These are phyloP conservation scores for Pseudocercospora macadamiae DNA, from an alignment of 2,329 filamentous ascomycete species.

Conservation along the genomic window DNA sequence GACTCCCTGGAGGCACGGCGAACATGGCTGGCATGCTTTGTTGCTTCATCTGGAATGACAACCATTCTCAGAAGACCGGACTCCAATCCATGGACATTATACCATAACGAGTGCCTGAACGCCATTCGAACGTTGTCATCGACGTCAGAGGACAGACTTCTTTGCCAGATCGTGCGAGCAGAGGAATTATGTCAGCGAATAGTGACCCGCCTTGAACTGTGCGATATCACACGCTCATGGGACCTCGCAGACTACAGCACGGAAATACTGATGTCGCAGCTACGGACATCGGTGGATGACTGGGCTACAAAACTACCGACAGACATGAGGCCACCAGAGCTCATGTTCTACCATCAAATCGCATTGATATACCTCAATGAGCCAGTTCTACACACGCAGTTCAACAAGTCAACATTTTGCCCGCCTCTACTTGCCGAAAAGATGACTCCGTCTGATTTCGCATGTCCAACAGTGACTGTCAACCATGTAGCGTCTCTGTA, in stretches of 20 bases:
- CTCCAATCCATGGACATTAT: conserved; percentile 22
- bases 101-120: conserved; percentile 24
- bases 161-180: conserved; percentile 22
- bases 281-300: conserved; percentile 17
- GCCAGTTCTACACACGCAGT: conserved; percentile 26
- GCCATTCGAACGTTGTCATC: conserved; percentile 8
- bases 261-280: conserved; percentile 8
- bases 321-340: conserved; percentile 11
- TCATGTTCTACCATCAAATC: conserved; percentile 20
- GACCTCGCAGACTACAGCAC: conserved; percentile 6
- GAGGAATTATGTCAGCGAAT: conserved; percentile 20
- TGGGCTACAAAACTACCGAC: conserved; percentile 16
- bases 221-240: conserved; percentile 10
- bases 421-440: conserved; percentile 24
- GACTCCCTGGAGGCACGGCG: conserved; percentile 15
- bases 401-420: conserved; percentile 28
- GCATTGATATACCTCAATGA: conserved; percentile 27
- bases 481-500: conserved; percentile 22
- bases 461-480: conserved; percentile 22
- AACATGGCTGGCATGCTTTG: conserved; percentile 28
- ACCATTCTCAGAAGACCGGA: conserved; percentile 22
- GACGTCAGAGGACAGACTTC: conserved; percentile 8
- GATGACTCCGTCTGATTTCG: conserved; percentile 24
- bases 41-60: conserved; percentile 19
- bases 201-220: conserved; percentile 11